phyloP scores from a whole-genome alignment of 345 rosid species.

The Angophora floribunda region DNA sequence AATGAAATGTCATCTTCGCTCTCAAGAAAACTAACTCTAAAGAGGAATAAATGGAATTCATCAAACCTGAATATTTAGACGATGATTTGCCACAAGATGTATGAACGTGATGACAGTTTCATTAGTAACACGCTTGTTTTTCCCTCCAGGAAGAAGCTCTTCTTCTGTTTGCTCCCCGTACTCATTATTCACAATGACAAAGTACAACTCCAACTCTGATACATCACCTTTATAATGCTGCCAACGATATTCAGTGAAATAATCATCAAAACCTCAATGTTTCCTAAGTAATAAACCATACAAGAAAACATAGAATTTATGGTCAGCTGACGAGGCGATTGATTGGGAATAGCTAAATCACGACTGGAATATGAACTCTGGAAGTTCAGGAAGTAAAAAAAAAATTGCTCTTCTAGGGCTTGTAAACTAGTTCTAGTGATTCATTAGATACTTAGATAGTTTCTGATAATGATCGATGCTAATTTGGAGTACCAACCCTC shows the following conservation, averaged over 20 bases:
- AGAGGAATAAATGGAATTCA: not conserved
- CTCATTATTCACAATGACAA: constrained; percentile 90
- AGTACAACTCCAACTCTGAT: constrained; percentile 81
- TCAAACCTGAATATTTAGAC: constrained; percentile 79
- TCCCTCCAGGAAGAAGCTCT: constrained; percentile 88
- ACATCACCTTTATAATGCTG: constrained; percentile 88
- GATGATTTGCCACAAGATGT: constrained; percentile 96
- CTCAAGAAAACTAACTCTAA: not conserved
- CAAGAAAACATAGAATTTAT: not conserved
- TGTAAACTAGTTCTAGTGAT: not conserved
- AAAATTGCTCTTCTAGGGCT: not conserved
- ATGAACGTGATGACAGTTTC: constrained; percentile 86
- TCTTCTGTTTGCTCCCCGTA: constrained; percentile 97
- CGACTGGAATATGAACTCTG: not conserved
- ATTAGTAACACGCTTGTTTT: constrained; percentile 68
- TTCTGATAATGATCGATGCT: not conserved
- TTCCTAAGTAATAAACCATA: not conserved
- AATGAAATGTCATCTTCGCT: not conserved
- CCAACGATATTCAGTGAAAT: not conserved
- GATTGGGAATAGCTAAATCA: not conserved
- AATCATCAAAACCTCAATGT: not conserved
- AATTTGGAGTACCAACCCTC: not conserved
- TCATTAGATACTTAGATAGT: not conserved
- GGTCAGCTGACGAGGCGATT: not conserved
- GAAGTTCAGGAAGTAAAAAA: not conserved